Percentiles rank a stretch among this genome's conserved stretches.
Conservation (phyloP, 1,284 basidiomycete genomes). For the Austroboletus niveus region DNA sequence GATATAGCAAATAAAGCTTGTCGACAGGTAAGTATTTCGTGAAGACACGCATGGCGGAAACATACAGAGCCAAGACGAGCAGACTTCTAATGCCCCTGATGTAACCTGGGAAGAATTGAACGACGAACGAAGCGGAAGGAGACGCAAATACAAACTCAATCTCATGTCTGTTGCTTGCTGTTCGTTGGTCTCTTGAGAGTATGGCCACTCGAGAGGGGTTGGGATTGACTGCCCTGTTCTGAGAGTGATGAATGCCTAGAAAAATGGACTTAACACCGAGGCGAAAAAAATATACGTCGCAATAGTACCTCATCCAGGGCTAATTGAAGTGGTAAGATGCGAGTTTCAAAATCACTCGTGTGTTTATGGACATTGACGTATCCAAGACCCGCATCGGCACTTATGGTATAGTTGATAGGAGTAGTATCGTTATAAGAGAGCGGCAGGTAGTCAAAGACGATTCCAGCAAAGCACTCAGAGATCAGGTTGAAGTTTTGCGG, state of each 20-base stretch:
- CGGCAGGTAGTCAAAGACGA: conserved; percentile 66
- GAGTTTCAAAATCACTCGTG: conserved; percentile 65
- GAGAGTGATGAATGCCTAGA: conserved; percentile 64
- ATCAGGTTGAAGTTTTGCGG: conserved; percentile 72
- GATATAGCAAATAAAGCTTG: conserved; percentile 62
- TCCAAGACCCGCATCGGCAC: conserved; percentile 62
- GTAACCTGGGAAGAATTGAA: conserved; percentile 43
- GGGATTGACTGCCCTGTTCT: conserved; percentile 51
- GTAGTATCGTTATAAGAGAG: conserved; percentile 32
- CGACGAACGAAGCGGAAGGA: background rate
- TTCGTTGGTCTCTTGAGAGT: conserved; percentile 63
- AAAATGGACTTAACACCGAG: conserved; percentile 1
- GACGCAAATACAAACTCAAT: conserved; percentile 44
- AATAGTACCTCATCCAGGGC: conserved; percentile 64
- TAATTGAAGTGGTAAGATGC: conserved; percentile 74
- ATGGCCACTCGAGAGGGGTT: conserved; percentile 70
- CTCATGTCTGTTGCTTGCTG: conserved; percentile 54
- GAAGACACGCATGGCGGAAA: background rate
- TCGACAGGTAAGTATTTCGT: background rate
- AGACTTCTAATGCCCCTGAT: conserved; percentile 57
- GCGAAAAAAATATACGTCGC: background rate
- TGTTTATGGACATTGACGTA: conserved; percentile 66
- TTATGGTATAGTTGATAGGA: conserved; percentile 68
- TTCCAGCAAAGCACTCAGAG: conserved; percentile 69
- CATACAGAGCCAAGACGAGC: conserved; percentile 63